These are phyloP conservation scores for Dendrobium nobile DNA, from an alignment of 106 monocot genomes.

Conservation along the genomic window DNA sequence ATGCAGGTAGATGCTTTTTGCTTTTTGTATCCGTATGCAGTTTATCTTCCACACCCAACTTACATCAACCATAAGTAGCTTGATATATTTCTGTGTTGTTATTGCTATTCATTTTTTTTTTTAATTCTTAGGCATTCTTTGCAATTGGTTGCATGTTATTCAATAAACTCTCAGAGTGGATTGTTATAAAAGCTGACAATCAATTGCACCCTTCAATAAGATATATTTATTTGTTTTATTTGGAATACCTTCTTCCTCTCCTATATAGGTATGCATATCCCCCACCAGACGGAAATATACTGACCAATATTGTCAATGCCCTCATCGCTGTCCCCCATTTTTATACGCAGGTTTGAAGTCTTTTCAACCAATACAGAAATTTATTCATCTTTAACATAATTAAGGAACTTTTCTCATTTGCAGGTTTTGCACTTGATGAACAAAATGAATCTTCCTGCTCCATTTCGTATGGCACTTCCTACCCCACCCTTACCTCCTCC, in stretches of 20 bases:
- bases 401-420: neutral
- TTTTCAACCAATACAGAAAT: neutral
- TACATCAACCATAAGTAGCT: neutral
- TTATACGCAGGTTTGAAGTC: constrained; percentile 77
- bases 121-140: neutral
- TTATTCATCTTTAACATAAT: neutral
- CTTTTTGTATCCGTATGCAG: neutral
- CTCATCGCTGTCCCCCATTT: constrained; percentile 95
- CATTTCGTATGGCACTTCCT: constrained; percentile 91
- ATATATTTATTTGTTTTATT: neutral
- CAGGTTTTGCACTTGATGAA: constrained; percentile 99
- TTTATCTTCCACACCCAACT: neutral
- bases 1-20: no score
- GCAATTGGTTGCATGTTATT: neutral
- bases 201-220: neutral
- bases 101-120: neutral
- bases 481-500: constrained; percentile 84
- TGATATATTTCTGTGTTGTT: neutral
- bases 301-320: constrained; percentile 89
- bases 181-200: neutral
- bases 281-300: constrained; percentile 92
- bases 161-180: neutral
- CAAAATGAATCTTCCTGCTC: constrained; percentile 97
- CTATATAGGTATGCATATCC: constrained; percentile 79
- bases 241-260: neutral